These are phyloP conservation scores for Paramecium octaurelia DNA, from an alignment of 73 alveolate species.

Conservation along the genomic window DNA sequence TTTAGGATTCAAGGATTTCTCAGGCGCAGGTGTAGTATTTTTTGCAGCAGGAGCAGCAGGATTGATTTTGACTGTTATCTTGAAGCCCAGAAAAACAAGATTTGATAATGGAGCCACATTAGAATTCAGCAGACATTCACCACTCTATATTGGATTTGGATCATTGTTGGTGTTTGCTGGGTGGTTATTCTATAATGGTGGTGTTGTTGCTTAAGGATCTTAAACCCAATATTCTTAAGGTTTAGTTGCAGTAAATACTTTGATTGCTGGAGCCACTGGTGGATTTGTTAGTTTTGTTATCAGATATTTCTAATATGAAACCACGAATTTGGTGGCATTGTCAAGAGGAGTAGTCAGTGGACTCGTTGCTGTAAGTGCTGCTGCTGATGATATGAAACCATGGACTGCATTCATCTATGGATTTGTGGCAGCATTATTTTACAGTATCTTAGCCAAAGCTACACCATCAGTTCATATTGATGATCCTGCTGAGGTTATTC, in stretches of 20 bases:
- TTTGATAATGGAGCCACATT: not conserved
- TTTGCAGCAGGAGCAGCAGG: constrained; percentile 31
- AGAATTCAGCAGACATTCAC: not conserved
- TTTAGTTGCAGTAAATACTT: not conserved
- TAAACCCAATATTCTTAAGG: not conserved
- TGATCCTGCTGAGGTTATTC: constrained; percentile 31
- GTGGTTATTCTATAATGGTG: not conserved
- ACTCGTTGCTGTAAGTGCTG: not conserved
- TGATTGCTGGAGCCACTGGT: constrained; percentile 42
- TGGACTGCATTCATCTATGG: constrained; percentile 42
- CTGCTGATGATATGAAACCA: not conserved
- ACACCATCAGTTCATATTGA: not conserved
- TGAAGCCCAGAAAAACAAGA: constrained; percentile 30
- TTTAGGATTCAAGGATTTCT: constrained; percentile 37
- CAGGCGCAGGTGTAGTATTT: constrained; percentile 39
- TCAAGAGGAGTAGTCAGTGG: constrained; percentile 34
- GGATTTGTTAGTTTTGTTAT: not conserved
- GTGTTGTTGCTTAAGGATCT: not conserved
- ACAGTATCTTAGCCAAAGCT: not conserved
- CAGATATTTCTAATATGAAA: not conserved
- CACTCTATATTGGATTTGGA: constrained; percentile 16
- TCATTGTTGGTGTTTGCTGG: not conserved
- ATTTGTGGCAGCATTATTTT: not conserved
- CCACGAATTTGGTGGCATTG: not conserved
- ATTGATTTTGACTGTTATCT: not conserved